A percentile compares a stretch with the other conserved stretches of the same genome.
Conservation (phyloP, 1,284 basidiomycete species). For the Serendipita sp. region DNA sequence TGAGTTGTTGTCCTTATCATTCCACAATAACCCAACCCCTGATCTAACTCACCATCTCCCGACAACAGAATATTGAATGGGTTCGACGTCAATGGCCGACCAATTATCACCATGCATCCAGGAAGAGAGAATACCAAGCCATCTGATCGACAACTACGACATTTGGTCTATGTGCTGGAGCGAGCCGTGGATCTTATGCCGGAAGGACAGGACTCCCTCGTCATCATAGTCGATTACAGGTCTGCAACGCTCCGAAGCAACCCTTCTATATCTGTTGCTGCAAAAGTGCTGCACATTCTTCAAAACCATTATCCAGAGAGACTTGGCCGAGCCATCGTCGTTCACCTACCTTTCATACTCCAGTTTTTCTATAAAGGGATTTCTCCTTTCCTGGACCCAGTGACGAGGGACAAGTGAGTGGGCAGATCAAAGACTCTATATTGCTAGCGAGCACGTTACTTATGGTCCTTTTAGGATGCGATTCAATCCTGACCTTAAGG, state of each 20-base stretch:
- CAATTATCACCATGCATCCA: slow-evolving; percentile 70
- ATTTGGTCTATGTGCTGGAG: slow-evolving; percentile 73
- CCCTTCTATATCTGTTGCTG: slow-evolving; percentile 63
- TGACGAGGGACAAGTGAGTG: slow-evolving; percentile 71
- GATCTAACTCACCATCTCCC: not conserved
- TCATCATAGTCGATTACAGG: slow-evolving; percentile 75
- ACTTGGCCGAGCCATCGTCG: slow-evolving; percentile 71
- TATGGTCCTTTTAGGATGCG: slow-evolving; percentile 36
- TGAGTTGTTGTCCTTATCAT: slow-evolving; percentile 24
- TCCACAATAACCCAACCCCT: not conserved
- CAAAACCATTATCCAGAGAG: slow-evolving; percentile 88
- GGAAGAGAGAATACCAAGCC: slow-evolving; percentile 69
- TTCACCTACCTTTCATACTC: slow-evolving; percentile 67
- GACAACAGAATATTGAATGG: slow-evolving; percentile 55
- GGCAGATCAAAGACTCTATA: not conserved
- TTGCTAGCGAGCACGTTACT: too few species aligned
- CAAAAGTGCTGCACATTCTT: slow-evolving; percentile 69
- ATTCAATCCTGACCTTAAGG: slow-evolving; percentile 71
- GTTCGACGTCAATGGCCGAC: slow-evolving; percentile 69
- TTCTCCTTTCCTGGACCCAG: slow-evolving; percentile 76
- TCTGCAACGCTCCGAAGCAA: slow-evolving; percentile 66
- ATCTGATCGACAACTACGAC: slow-evolving; percentile 60
- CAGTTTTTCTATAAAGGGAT: slow-evolving; percentile 82
- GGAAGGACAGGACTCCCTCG: slow-evolving; percentile 61
- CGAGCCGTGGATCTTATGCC: slow-evolving; percentile 79